These are phyloP conservation scores for Fusarium papillatum DNA, from an alignment of 2,329 filamentous ascomycete genomes.

Conservation along the genomic window DNA sequence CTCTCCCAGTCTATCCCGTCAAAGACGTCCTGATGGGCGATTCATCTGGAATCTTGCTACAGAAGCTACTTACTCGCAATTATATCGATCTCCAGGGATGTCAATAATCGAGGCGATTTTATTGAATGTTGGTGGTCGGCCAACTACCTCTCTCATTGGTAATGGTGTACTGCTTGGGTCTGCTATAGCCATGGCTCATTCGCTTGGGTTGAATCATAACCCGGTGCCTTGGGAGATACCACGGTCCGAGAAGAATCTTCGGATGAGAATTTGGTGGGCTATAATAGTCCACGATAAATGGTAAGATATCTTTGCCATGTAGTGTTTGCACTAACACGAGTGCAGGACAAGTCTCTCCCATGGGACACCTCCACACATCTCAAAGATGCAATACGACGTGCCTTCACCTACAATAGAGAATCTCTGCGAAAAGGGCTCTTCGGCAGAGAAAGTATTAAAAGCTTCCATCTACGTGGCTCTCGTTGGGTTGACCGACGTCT, in stretches of 20 bases:
- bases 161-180: slow-evolving; percentile 65
- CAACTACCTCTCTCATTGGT: slow-evolving; percentile 71
- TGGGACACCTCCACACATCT: slow-evolving; percentile 65
- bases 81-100: slow-evolving; percentile 69
- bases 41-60: slow-evolving; percentile 75
- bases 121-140: slow-evolving; percentile 71
- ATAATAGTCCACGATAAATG: slow-evolving; percentile 68
- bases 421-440: slow-evolving; percentile 42
- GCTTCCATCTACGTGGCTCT: slow-evolving; percentile 60
- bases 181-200: slow-evolving; percentile 65
- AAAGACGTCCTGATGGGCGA: slow-evolving; percentile 67
- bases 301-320: slow-evolving; percentile 46
- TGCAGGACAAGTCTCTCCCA: slow-evolving; percentile 65
- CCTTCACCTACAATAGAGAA: slow-evolving; percentile 55
- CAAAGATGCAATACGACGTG: slow-evolving; percentile 61
- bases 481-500: slow-evolving; percentile 56
- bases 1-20: slow-evolving; percentile 56
- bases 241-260: slow-evolving; percentile 60
- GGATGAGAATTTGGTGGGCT: slow-evolving; percentile 70
- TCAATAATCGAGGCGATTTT: slow-evolving; percentile 70
- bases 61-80: slow-evolving; percentile 70
- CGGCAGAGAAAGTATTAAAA: slow-evolving; percentile 36
- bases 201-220: slow-evolving; percentile 67
- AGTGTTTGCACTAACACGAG: neutral
- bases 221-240: slow-evolving; percentile 67